phyloP scores from a whole-genome alignment of 129 eudicot species.

The Arctium minus region DNA sequence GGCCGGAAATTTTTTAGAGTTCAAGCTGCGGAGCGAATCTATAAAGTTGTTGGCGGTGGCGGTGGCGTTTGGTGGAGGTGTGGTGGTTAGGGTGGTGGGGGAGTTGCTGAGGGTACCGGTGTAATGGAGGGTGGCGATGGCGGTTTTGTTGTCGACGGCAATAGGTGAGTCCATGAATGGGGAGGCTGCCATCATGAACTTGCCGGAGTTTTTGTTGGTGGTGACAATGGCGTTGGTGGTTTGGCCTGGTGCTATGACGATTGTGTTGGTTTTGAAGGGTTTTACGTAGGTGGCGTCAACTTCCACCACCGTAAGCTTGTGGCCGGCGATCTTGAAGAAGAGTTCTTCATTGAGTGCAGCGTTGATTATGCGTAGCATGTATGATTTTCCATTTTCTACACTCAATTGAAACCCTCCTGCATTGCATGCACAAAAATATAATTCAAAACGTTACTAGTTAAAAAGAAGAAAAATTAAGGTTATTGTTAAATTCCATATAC shows the following conservation, averaged over 20 bases:
- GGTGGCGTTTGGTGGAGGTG: constrained; percentile 70
- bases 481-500: constrained; percentile 36
- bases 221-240: constrained; percentile 66
- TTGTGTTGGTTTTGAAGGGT: constrained; percentile 65
- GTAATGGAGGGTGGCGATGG: constrained; percentile 69
- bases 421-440: constrained; percentile 10
- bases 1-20: constrained; percentile 58
- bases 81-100: constrained; percentile 41
- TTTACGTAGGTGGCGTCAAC: constrained; percentile 84
- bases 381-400: constrained; percentile 64
- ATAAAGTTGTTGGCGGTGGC: constrained; percentile 58
- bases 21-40: constrained; percentile 60
- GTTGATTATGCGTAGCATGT: constrained; percentile 73
- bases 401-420: constrained; percentile 53
- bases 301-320: constrained; percentile 67
- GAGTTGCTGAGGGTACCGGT: constrained; percentile 44
- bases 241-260: constrained; percentile 76
- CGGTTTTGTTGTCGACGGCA: constrained; percentile 74
- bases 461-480: too few species aligned
- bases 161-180: constrained; percentile 70
- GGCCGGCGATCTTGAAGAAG: constrained; percentile 87
- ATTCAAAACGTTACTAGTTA: not conserved
- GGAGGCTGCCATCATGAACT: constrained; percentile 59
- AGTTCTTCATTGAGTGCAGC: constrained; percentile 94
- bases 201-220: constrained; percentile 50